Base-by-base conservation (phyloP, 805 yeast genomes). In the Sporopachydermia quercuum region DNA sequence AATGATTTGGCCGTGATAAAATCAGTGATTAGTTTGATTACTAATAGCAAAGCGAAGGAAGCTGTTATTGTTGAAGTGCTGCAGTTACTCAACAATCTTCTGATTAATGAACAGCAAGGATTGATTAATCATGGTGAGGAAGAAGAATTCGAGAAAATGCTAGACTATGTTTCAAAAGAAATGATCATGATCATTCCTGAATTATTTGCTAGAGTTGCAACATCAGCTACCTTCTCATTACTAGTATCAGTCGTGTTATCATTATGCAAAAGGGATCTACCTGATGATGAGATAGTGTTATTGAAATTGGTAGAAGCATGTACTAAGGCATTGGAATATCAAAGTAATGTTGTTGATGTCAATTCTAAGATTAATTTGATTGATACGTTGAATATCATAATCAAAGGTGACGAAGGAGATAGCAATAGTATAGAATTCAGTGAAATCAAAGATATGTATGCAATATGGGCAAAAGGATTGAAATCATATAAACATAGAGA, bases 1-100 rank as follows among this genome's bases (percentile, higher is more conserved):
- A 80, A 81, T 45, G 68, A 78, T 37, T 64, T 58, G 39, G 62
- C 70, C 2, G 71, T 85, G 4, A 65, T 71, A 0, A 53, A 49
- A 11, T 74, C 86, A 2, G 54, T 85, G 27, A 61, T 80, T 48
- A 58, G 66, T 2, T 59, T 80, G 5, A 50, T 86, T 37, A 58
- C 63, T 1, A 70, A 72, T 48, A 53, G 58, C 1, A 65, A 70
- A 41, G 77, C 80, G 2, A 87, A 86, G 51, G 84, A 76, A 34
- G 43, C 74, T 1, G 95, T 85, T 2, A n/a, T 23, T 8, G 30
- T n/a, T 8, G 30, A 23, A 23, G 30, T 23, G 30, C 30, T 23
- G n/a, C 30, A 23, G n/a, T 8, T 23, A n/a, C 13, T 23, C 8
- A 8, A 8, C 13, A 8, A 8, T 23, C n/a, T 23, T 8, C 30